Base-by-base conservation (phyloP, 169 alveolate species). In the Eimeria praecox region DNA sequence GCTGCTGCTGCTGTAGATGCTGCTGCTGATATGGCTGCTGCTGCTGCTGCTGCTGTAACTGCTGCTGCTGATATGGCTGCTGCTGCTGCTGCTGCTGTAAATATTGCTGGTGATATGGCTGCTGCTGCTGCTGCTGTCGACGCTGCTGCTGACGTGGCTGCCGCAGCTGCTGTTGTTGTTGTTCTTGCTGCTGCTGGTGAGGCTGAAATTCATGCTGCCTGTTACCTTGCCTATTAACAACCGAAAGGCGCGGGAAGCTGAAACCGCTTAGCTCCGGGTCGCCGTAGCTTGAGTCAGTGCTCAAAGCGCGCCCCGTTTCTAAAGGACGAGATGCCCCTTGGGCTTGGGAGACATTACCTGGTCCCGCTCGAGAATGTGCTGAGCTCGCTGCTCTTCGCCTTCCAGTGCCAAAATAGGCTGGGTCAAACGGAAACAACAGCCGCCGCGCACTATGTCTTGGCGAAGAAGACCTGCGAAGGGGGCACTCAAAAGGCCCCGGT, bases 191-290 rank as follows among this genome's bases (percentile, higher is more conserved):
- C n/a, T n/a, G n/a, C n/a, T n/a, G n/a, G n/a, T n/a, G n/a, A n/a
- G n/a, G n/a, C n/a, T n/a, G n/a, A n/a, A n/a, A n/a, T n/a, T n/a
- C n/a, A n/a, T n/a, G n/a, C n/a, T 66, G 42, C 71, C 44, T 6
- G 46, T 30, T 12, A n/a, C 78, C 27, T 10, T 66, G 27, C 78
- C 44, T 44, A 10, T 3, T 6, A 14, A 66, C 16, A 3, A n/a
- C 42, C 78, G 46, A 30, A 30, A 66, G 33, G 0, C 27, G 46
- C 78, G 78, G 44, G 33, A 66, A 33, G 22, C 44, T 82, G 35
- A 52, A 49, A 9, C 73, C 90, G 24, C 90, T 49, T 16, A 82
- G 64, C 71, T 82, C 73, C 27, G 46, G 69, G 46, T 46, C 90
- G n/a, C 18, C 73, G 10, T 82, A 46, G 66, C 90, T 52, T 16